Conservation (phyloP, 768 basidiomycete species). For the Guyanaporus albipodus region DNA sequence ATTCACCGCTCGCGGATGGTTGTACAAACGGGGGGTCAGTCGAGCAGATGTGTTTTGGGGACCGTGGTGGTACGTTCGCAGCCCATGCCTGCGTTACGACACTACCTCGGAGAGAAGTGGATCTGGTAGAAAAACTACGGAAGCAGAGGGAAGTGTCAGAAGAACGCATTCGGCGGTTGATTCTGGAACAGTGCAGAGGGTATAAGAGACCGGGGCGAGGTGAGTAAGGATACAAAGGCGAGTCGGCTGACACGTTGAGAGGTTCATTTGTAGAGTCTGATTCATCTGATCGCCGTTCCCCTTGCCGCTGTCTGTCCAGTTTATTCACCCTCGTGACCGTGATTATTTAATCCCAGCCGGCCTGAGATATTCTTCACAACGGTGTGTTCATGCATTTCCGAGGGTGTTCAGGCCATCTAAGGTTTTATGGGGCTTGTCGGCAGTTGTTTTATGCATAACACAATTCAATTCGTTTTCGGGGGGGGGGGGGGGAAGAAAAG, state of each 20-base stretch:
- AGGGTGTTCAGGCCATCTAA: too few relatives aligned
- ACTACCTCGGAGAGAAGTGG: conserved; percentile 13
- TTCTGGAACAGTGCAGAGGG: conserved; percentile 13
- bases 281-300: not conserved
- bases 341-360: too few relatives aligned
- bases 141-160: conserved; percentile 19
- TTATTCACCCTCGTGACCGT: not conserved
- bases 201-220: conserved; percentile 12
- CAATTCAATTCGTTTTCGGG: too few relatives aligned
- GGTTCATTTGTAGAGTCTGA: conserved; percentile 3
- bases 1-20: not conserved
- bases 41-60: conserved; percentile 12
- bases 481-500: too few relatives aligned
- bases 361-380: too few relatives aligned
- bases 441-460: too few relatives aligned
- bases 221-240: not conserved
- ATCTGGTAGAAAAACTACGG: conserved; percentile 9
- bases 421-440: too few relatives aligned
- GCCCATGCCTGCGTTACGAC: conserved; percentile 41
- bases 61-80: conserved; percentile 23
- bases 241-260: not conserved
- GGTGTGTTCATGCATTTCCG: not conserved
- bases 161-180: conserved; percentile 9
- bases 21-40: conserved; percentile 31
- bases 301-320: conserved; percentile 4